phyloP scores from a whole-genome alignment of 1,284 basidiomycete genomes.

The Abortiporus biennis region DNA sequence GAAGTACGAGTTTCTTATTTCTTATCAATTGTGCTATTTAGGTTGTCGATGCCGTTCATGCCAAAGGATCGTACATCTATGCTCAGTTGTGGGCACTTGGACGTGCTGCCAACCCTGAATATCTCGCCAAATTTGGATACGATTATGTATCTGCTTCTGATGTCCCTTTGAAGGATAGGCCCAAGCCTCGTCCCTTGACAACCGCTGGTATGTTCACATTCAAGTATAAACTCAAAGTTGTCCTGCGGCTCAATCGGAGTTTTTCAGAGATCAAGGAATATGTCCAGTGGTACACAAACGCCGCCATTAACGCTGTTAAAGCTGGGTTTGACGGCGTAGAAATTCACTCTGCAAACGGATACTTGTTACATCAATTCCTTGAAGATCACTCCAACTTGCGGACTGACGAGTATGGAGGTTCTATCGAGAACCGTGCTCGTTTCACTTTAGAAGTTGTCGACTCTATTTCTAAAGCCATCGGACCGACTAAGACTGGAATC shows the following conservation, averaged over 20 bases:
- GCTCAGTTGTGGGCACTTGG: constrained; percentile 42
- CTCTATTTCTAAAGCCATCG: constrained; percentile 31
- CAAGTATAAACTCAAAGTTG: constrained; percentile 9
- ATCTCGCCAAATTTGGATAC: constrained; percentile 25
- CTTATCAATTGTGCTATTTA: constrained; percentile 1
- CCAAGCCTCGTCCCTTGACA: constrained; percentile 18
- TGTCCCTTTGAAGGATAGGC: constrained; percentile 33
- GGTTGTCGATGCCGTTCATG: constrained; percentile 15
- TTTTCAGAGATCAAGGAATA: constrained; percentile 30
- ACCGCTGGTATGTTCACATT: constrained; percentile 5
- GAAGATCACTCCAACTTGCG: constrained; percentile 38
- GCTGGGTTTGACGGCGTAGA: constrained; percentile 31
- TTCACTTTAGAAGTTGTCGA: constrained; percentile 43
- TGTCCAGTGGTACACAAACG: constrained; percentile 15
- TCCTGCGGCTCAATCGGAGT: background rate
- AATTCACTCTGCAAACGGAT: constrained; percentile 29
- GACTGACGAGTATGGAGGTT: constrained; percentile 52
- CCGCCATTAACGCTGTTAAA: constrained; percentile 19
- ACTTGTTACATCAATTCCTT: constrained; percentile 32
- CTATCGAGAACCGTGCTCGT: constrained; percentile 40
- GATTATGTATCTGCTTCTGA: constrained; percentile 34
- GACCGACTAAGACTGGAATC: constrained; percentile 35
- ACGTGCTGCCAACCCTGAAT: constrained; percentile 24
- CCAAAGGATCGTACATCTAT: constrained; percentile 29
- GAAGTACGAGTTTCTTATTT: too few relatives aligned